Conservation (phyloP, 176 grass and related monocot species). For the Avena eriantha region DNA sequence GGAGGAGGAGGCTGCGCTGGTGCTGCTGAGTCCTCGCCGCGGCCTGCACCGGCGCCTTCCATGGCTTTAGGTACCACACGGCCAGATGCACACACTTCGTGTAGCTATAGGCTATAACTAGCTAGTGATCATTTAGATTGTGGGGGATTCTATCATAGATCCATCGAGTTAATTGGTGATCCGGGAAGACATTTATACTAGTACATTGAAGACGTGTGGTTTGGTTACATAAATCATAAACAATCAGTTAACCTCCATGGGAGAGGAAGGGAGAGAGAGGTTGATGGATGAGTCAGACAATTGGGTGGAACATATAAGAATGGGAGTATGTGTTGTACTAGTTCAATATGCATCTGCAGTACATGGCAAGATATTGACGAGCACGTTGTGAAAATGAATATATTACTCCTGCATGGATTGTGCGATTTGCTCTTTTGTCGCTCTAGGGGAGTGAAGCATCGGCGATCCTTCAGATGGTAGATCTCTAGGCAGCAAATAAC, state of each 20-base stretch:
- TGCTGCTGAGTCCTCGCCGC: neutral
- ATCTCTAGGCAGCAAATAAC: neutral
- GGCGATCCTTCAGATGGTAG: conserved; percentile 2
- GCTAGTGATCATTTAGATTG: neutral
- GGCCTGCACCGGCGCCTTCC: conserved; percentile 39
- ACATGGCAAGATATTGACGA: conserved; percentile 2
- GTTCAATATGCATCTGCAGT: no score
- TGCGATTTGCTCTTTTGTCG: conserved; percentile 17
- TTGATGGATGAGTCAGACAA: no score
- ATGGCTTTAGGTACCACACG: conserved; percentile 15
- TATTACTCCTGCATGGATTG: neutral
- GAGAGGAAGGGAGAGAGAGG: conserved; percentile 14
- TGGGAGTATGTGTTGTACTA: no score
- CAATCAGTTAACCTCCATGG: conserved; percentile 36
- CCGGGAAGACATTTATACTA: conserved; percentile 41
- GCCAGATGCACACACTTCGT: neutral
- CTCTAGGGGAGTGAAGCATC: neutral
- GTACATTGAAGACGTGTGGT: conserved; percentile 33
- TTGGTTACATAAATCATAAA: conserved; percentile 22
- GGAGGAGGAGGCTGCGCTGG: neutral
- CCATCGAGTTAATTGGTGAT: neutral
- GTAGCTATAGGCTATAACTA: neutral
- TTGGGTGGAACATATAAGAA: no score
- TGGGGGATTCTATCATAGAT: neutral
- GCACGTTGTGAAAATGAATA: conserved; percentile 20